Base-by-base conservation (phyloP, 2,329 filamentous ascomycete genomes). In the Penicillium expansum region DNA sequence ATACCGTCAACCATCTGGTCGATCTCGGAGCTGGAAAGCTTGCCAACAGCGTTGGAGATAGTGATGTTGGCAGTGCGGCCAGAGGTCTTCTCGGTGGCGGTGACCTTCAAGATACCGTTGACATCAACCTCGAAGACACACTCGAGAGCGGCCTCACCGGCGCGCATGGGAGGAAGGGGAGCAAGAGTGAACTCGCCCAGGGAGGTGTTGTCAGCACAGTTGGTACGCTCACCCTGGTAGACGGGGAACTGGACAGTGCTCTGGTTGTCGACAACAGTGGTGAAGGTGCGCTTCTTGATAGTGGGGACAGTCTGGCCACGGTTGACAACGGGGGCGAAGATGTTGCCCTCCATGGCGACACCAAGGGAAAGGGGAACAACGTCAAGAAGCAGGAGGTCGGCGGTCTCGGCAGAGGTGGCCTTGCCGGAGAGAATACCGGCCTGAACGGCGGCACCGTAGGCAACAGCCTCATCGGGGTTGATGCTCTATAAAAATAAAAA, bases 101-200 rank as follows among this genome's bases (percentile, higher is more conserved):
- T 97, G 73, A 97, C 94, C 88, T 99, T 99, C 67, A 99, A 88
- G 77, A 97, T 96, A 88, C 94, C 94, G 84, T 99, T 99, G 85
- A 97, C 94, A 70, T 99, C 94, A 74, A 99, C 94, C 83, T 99
- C 94, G 81, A 99, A 97, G 77, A 97, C 92, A 69, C 93, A 90
- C 82, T 99, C 94, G 44, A 99, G 89, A 66, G 96, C 92, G 69
- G 94, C 90, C 76, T 99, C 94, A 77, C 94, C 93, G 73, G 94
- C 93, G 73, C 88, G 88, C 91, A 97, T 88, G 7, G 83, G 83
- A 79, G 82, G 92, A 79, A 83, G 93, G 44, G 93, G 94, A 68
- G 92, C 89, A 62, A 99, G 83, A 58, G 93, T 97, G 80, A 97
- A 99, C 81, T 97, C 94, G 77, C 94, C 94, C 56, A 97, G 86